Evolutionary conservation across 2,329 filamentous ascomycete species (phyloP).

Genomic region (Gnomoniopsis sp.): DNA sequence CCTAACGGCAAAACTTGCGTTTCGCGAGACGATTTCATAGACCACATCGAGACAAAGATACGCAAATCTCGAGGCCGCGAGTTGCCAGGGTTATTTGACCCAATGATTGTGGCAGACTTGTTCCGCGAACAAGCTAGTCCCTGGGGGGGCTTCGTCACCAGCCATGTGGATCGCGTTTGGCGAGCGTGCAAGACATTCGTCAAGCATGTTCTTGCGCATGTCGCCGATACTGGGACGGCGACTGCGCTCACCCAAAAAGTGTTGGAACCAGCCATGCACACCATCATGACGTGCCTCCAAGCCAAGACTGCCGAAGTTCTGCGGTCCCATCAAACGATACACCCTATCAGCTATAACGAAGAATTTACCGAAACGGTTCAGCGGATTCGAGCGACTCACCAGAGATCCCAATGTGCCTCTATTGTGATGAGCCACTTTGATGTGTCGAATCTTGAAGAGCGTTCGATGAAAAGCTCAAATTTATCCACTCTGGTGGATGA

Average conservation of each 20-base stretch:
- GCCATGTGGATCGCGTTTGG: not conserved
- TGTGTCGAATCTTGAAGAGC: not conserved
- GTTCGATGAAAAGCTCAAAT: not conserved
- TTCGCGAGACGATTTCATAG: not conserved
- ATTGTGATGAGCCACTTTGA: not conserved
- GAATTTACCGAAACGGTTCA: slow-evolving; percentile 39
- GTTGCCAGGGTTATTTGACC: slow-evolving; percentile 6
- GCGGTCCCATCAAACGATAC: slow-evolving; percentile 29
- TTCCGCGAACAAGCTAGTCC: slow-evolving; percentile 12
- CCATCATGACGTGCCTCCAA: slow-evolving; percentile 24
- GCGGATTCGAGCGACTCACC: slow-evolving; percentile 22
- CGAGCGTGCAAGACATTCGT: not conserved
- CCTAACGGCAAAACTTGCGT: not conserved
- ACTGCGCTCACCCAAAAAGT: not conserved
- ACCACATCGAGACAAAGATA: slow-evolving; percentile 1
- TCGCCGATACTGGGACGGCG: no score
- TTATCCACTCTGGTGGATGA: not conserved
- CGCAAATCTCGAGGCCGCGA: slow-evolving; percentile 9
- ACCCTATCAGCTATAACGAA: slow-evolving; percentile 54
- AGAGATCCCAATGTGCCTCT: not conserved
- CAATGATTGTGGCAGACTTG: slow-evolving; percentile 4
- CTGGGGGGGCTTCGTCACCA: not conserved
- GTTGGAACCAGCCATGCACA: slow-evolving; percentile 22
- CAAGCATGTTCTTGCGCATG: not conserved
- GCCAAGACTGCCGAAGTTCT: slow-evolving; percentile 38